Base-by-base conservation (phyloP, 2,329 filamentous ascomycete species). In the Emericellopsis cladophorae region DNA sequence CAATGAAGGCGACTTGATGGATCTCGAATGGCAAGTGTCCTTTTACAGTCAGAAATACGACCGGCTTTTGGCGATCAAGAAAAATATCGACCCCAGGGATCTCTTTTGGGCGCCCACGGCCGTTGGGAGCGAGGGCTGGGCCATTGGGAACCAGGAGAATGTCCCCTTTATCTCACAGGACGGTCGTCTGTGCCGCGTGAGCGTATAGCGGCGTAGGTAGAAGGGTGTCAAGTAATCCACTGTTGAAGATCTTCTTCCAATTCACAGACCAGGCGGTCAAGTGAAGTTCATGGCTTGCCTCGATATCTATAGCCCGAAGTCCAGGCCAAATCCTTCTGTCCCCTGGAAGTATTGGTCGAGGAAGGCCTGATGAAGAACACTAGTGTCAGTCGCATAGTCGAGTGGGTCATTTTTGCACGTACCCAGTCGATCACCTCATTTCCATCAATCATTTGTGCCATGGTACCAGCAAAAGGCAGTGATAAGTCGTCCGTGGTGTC, bases 1-100 rank as follows among this genome's bases (percentile, higher is more conserved):
- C 24, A 59, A 56, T 39, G 57, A 60, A 41, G 56, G 53, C 3
- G 53, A 58, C 29, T 44, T 56, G 16, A 51, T 51, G 44, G 54
- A 59, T 38, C 54, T 53, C 4, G 48, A 56, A n/a, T 59, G 55
- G 37, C 46, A 33, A 7, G 36, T 54, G 40, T 43, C 49, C 2
- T 60, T 59, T 40, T 60, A 50, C 35, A 57, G 58, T 5, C 34
- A 36, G 9, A 32, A 51, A 23, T 60, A 59, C 29, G 43, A 44
- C 5, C 40, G 47, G 9, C 47, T 59, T 12, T 37, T 49, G 5
- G 44, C 45, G 23, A 49, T 54, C n/a, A 60, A 60, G 51, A 47
- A 51, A 32, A 49, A 52, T 44, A 47, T 52, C 29, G 58, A 60
- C 18, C 57, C 58, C 7, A 40, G 48, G 26, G 42, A 42, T 11